phyloP scores from a whole-genome alignment of 129 eudicot species.

The Helianthus tuberosus region DNA sequence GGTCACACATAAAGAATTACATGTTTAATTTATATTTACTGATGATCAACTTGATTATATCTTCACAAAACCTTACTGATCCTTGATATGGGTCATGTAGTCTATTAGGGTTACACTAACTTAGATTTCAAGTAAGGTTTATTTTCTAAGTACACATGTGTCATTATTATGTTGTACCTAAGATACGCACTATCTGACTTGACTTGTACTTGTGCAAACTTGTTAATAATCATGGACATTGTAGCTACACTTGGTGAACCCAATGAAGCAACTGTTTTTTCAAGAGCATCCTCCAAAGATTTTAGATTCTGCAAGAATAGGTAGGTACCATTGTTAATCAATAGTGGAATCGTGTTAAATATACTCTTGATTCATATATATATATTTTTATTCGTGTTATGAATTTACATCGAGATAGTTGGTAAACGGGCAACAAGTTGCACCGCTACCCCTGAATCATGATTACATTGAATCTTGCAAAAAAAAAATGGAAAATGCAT shows the following conservation, averaged over 20 bases:
- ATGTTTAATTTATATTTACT: too few species aligned
- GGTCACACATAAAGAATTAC: too few species aligned
- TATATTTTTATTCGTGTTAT: too few species aligned
- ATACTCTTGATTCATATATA: neutral
- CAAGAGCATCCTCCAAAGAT: constrained; percentile 32
- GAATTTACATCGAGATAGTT: too few species aligned
- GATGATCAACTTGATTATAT: too few species aligned
- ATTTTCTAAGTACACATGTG: too few species aligned
- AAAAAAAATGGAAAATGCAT: neutral
- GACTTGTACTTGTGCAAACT: constrained; percentile 25
- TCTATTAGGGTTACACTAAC: too few species aligned
- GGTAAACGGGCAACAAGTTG: too few species aligned
- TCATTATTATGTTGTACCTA: constrained; percentile 12
- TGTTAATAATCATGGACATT: constrained; percentile 24
- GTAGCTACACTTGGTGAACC: constrained; percentile 17
- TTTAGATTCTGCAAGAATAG: constrained; percentile 16
- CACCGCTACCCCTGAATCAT: too few species aligned
- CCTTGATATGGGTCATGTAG: too few species aligned
- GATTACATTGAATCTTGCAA: neutral
- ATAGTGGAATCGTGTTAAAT: neutral
- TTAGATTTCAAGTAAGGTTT: too few species aligned
- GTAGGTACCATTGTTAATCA: neutral
- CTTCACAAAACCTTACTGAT: too few species aligned
- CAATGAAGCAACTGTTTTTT: constrained; percentile 18
- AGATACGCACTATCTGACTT: constrained; percentile 8